Base-by-base conservation (phyloP, 169 alveolate genomes). In the Cryptosporidium bovis region DNA sequence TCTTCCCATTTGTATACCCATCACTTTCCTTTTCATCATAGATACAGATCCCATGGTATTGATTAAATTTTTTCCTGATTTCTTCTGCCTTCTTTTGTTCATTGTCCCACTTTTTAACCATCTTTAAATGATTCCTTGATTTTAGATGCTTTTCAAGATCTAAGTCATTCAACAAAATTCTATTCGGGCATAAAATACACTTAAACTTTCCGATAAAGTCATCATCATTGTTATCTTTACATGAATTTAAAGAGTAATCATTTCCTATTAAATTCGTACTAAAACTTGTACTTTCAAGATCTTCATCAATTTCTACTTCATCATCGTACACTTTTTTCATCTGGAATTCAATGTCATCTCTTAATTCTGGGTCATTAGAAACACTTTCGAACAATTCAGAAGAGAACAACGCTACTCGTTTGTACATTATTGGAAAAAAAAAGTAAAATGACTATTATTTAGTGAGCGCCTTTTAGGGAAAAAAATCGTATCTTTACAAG, bases 111-210 rank as follows among this genome's bases (percentile, higher is more conserved):
- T 60, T 62, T 40, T 58, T 36, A 1, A 77, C 51, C 69, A 18
- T 56, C 5, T 31, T 77, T 7, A 27, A 8, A 44, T 77, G 87
- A 1, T 27, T 18, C 84, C 53, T 90, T 15, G 93, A 90, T 56
- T 90, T 71, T 2, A 90, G 50, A 31, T 90, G 93, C 24, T 84
- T 87, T 34, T 90, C 91, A 4, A 90, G 82, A 64, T 90, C 93
- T n/a, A 83, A 65, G 44, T 90, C 92, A 65, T 64, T 82, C 46
- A 84, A 82, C 46, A 90, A 66, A 24, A 66, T 55, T 29, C 83
- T 90, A 36, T 77, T 34, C 6, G 93, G 93, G 44, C 93, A 90
- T 31, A 90, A 20, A 24, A 50, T 51, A 68, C 93, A 90, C 33
- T 82, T 84, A 48, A 65, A 90, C n/a, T 90, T 87, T 33, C 93